phyloP scores from a whole-genome alignment of 768 basidiomycete genomes.

The Leucosporidium yakuticum region DNA sequence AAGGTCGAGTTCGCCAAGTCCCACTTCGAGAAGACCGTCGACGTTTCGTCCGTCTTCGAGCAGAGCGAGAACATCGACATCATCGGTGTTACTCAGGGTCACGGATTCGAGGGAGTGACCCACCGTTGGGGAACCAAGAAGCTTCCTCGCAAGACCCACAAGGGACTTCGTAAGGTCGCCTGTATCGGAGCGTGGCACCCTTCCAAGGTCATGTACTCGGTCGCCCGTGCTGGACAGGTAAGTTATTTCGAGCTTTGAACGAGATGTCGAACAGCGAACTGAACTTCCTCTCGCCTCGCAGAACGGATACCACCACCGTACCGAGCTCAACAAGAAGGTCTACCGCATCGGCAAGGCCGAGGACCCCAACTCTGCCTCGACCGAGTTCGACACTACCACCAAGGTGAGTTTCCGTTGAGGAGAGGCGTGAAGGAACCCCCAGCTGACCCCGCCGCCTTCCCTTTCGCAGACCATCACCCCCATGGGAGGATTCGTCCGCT shows the following conservation, averaged over 20 bases:
- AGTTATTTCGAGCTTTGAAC: conserved; percentile 43
- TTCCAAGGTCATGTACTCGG: conserved; percentile 99
- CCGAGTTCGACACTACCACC: conserved; percentile 88
- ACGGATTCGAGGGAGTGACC: conserved; percentile 99
- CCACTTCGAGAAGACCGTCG: conserved; percentile 93
- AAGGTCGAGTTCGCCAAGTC: conserved; percentile 93
- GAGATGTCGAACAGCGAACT: conserved; percentile 10
- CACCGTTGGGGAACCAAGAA: conserved; percentile 99
- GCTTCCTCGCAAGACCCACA: conserved; percentile 97
- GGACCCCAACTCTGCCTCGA: conserved; percentile 79
- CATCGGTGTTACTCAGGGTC: conserved; percentile 98
- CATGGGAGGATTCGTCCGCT: conserved; percentile 98
- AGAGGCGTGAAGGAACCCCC: neutral
- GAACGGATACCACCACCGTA: conserved; percentile 81
- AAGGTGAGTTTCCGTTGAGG: conserved; percentile 48
- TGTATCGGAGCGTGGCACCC: conserved; percentile 99
- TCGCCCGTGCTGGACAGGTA: conserved; percentile 98
- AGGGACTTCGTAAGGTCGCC: conserved; percentile 99
- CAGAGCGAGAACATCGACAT: conserved; percentile 94
- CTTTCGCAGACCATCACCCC: conserved; percentile 53
- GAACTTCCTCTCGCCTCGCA: conserved; percentile 8
- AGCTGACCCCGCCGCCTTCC: conserved; percentile 41
- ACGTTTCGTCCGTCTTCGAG: conserved; percentile 80
- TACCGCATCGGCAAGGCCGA: conserved; percentile 82
- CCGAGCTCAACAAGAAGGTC: conserved; percentile 97